phyloP scores from a whole-genome alignment of 2,329 filamentous ascomycete species.

The Sporothrix brunneoviolacea region DNA sequence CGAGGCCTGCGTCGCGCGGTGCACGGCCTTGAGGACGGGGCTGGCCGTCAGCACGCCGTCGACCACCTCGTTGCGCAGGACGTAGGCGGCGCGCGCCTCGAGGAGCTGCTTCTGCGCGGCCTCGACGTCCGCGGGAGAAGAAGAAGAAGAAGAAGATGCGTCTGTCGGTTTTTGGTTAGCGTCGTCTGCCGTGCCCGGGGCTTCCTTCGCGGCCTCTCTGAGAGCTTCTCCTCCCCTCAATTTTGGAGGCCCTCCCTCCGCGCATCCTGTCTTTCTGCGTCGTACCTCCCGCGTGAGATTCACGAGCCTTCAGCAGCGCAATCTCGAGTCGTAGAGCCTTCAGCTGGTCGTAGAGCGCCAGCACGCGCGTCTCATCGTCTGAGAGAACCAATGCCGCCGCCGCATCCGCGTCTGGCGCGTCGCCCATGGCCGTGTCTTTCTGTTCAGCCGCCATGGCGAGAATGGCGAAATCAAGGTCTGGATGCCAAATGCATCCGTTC shows the following conservation, averaged over 20 bases:
- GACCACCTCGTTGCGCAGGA: slow-evolving; percentile 61
- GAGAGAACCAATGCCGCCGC: slow-evolving; percentile 47
- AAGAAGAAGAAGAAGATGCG: neutral
- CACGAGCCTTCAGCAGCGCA: slow-evolving; percentile 53
- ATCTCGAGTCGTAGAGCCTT: slow-evolving; percentile 67
- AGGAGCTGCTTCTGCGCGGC: slow-evolving; percentile 60
- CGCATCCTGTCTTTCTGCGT: no score
- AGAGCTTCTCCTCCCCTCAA: no score
- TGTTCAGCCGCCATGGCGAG: slow-evolving; percentile 5
- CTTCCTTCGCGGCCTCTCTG: no score
- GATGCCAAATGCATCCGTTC: neutral
- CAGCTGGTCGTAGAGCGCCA: slow-evolving; percentile 65
- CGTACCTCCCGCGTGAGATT: slow-evolving; percentile 31
- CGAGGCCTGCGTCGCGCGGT: slow-evolving; percentile 57
- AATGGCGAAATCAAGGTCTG: neutral
- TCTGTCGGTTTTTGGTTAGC: neutral
- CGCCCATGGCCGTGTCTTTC: slow-evolving; percentile 15
- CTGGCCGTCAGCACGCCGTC: slow-evolving; percentile 65
- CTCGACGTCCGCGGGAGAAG: slow-evolving; percentile 32
- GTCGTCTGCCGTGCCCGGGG: no score
- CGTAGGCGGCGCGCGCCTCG: slow-evolving; percentile 62
- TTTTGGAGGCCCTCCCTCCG: no score
- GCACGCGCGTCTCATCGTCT: slow-evolving; percentile 56
- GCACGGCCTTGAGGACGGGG: slow-evolving; percentile 71
- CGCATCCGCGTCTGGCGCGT: neutral